Base-by-base conservation (phyloP, 106 monocot genomes). In the Posidonia australis region DNA sequence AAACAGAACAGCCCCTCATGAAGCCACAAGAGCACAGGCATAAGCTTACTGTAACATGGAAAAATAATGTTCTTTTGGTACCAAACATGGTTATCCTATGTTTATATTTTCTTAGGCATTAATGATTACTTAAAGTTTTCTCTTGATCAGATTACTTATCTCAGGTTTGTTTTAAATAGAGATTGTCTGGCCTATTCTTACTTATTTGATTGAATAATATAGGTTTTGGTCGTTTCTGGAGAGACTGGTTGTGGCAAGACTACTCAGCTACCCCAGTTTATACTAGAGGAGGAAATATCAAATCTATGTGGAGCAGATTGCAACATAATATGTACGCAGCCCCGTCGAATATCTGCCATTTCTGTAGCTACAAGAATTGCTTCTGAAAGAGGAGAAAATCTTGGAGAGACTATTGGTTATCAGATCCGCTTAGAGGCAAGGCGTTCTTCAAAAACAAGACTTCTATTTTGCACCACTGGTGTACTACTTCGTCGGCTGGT, bases 161-260 rank as follows among this genome's bases (percentile, higher is more conserved):
- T n/a, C n/a, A n/a, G n/a, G n/a, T n/a, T n/a, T n/a, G n/a, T n/a
- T n/a, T n/a, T n/a, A n/a, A n/a, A n/a, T n/a, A 25, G 22, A 24
- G 27, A 30, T 63, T 63, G 5, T 52, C 13, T 51, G 51, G 10
- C 48, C 30, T 49, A 44, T 63, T 58, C 24, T 58, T 58, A 18
- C 54, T 55, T n/a, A 60, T 60, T 36, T 41, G 18, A n/a, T 43
- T 60, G 18, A 60, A 41, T 41, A 43, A 63, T 75, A 53, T 47
- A 96, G 90, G 90, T 96, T 27, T 66, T 96, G 58, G 87, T 96
- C 28, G 84, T 96, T 70, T 96, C 96, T 78, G 96, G 90, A 66
- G 96, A 90, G 58, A 96, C 96, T 44, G 96, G 96, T 23, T 96
- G 96, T 79, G 96, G 96, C n/a, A 96, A 96, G 76, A 96, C 96